Conservation (phyloP, 495 filamentous ascomycete species). For the Annulohypoxylon moriforme region DNA sequence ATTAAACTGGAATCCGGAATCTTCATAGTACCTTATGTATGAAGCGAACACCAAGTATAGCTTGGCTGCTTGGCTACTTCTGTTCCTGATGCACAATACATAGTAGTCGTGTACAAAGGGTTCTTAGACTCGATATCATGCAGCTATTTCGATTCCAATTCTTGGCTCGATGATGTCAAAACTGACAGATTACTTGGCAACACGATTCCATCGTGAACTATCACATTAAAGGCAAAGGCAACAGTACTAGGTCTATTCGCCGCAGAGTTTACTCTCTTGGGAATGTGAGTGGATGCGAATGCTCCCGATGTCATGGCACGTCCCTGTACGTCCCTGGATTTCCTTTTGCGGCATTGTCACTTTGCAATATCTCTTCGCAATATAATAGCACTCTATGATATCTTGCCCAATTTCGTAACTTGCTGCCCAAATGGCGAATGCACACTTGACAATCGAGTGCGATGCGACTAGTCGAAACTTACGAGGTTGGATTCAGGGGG, state of each 20-base stretch:
- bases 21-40: too few relatives aligned
- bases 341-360: slow-evolving; percentile 11
- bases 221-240: not conserved
- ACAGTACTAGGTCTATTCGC: not conserved
- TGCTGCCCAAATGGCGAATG: slow-evolving; percentile 37
- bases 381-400: slow-evolving; percentile 2
- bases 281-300: slow-evolving; percentile 18
- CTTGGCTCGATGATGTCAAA: slow-evolving; percentile 34
- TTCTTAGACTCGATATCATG: slow-evolving; percentile 13
- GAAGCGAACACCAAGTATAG: not conserved
- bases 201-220: slow-evolving; percentile 2
- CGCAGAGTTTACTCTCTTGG: slow-evolving; percentile 15
- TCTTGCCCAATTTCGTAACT: slow-evolving; percentile 39
- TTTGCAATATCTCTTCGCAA: not conserved
- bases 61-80: not conserved
- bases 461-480: slow-evolving; percentile 35
- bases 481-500: slow-evolving; percentile 28
- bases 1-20: too few relatives aligned
- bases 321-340: slow-evolving; percentile 12
- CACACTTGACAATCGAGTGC: slow-evolving; percentile 4
- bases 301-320: slow-evolving; percentile 30
- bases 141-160: slow-evolving; percentile 4
- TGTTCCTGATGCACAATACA: slow-evolving; percentile 12
- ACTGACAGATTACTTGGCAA: slow-evolving; percentile 22
- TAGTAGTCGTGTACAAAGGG: slow-evolving; percentile 15